These are phyloP conservation scores for Geotrichum citri-aurantii DNA, from an alignment of 1,139 yeast species.

Conservation along the genomic window DNA sequence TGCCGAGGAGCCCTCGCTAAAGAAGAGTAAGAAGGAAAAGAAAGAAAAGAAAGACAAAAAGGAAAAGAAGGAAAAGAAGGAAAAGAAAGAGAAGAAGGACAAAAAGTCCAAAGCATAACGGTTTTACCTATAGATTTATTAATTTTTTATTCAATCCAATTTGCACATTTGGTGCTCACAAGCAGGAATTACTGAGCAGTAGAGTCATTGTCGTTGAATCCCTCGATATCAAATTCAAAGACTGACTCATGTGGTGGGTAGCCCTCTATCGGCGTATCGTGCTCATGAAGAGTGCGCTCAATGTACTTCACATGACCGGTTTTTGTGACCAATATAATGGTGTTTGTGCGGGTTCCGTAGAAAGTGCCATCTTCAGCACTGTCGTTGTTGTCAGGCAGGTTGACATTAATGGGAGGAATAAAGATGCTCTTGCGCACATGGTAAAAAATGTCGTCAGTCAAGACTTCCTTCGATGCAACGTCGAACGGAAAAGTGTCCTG, in stretches of 20 bases:
- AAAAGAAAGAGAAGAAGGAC: conserved; percentile 27
- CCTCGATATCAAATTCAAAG: conserved; percentile 17
- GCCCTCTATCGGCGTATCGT: conserved; percentile 26
- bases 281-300: conserved; percentile 41
- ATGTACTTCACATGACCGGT: conserved; percentile 43
- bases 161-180: neutral
- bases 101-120: conserved; percentile 3
- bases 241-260: conserved; percentile 11
- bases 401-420: conserved; percentile 55
- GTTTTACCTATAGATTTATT: conserved; percentile 2
- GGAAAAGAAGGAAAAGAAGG: conserved; percentile 16
- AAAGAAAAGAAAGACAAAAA: conserved; percentile 23
- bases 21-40: conserved; percentile 31
- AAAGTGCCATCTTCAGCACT: conserved; percentile 40
- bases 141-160: neutral
- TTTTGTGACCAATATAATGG: conserved; percentile 58
- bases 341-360: conserved; percentile 91
- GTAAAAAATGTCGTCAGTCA: conserved; percentile 30
- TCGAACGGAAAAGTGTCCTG: conserved; percentile 40
- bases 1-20: conserved; percentile 31
- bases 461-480: conserved; percentile 21
- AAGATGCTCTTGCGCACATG: conserved; percentile 59
- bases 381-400: conserved; percentile 17
- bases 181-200: neutral
- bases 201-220: conserved; percentile 8